phyloP scores from a whole-genome alignment of 2,329 filamentous ascomycete species.

The Trichoderma semiorbis region DNA sequence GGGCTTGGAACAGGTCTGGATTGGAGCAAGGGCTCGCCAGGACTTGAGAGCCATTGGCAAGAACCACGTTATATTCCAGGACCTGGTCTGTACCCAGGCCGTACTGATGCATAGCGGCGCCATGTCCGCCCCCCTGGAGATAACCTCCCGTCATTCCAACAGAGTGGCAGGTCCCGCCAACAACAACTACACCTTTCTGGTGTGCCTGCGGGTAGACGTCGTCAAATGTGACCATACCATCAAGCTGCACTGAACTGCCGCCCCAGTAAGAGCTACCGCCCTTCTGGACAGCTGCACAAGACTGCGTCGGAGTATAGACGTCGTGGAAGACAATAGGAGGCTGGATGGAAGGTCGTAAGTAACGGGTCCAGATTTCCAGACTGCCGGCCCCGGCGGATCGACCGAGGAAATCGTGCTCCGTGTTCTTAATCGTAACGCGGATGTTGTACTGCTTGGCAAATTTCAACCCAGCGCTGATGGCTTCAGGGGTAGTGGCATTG shows the following conservation, averaged over 20 bases:
- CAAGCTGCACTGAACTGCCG: constrained; percentile 34
- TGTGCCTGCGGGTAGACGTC: constrained; percentile 33
- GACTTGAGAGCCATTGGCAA: constrained; percentile 35
- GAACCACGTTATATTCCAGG: constrained; percentile 40
- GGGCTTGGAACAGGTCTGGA: constrained; percentile 35
- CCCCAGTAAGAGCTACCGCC: constrained; percentile 24
- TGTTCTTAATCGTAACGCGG: no score
- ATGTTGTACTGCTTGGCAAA: no score
- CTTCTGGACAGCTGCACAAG: background rate
- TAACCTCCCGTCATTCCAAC: constrained; percentile 36
- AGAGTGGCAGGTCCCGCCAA: constrained; percentile 30
- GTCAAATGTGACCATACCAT: constrained; percentile 33
- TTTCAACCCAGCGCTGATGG: no score
- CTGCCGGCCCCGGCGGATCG: background rate
- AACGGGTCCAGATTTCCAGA: background rate
- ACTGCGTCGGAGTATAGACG: background rate
- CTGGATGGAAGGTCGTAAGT: background rate
- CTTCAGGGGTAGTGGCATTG: background rate
- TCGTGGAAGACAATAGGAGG: background rate
- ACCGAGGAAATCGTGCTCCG: no score
- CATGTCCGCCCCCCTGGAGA: constrained; percentile 41
- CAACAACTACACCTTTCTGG: constrained; percentile 32
- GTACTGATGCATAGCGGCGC: constrained; percentile 36
- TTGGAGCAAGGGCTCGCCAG: constrained; percentile 34
- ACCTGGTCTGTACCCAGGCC: constrained; percentile 44